Percentiles rank a stretch among this genome's conserved stretches.
Conservation (phyloP, 2,329 filamentous ascomycete genomes). For the Paracoccidioides brasiliensis region DNA sequence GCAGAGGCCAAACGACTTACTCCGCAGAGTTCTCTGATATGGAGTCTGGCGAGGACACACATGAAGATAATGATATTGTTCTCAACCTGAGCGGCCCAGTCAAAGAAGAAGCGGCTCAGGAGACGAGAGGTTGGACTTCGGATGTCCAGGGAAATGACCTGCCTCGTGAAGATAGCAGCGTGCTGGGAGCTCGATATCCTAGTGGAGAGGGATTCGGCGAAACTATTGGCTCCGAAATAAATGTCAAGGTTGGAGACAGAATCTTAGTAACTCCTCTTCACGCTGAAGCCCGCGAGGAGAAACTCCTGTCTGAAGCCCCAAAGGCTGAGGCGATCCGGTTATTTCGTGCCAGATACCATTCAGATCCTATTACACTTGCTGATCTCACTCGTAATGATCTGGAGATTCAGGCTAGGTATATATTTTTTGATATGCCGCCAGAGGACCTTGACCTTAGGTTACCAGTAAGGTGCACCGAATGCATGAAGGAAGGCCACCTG, state of each 20-base stretch:
- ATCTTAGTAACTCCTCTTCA: background rate
- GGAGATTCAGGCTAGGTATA: constrained; percentile 26
- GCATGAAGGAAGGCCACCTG: constrained; percentile 31
- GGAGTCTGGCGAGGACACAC: constrained; percentile 17
- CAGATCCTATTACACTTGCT: constrained; percentile 21
- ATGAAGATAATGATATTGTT: constrained; percentile 31
- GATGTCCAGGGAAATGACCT: background rate
- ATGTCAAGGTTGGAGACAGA: background rate
- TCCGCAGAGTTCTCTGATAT: constrained; percentile 18
- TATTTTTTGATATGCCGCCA: constrained; percentile 27
- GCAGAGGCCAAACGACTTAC: constrained; percentile 6
- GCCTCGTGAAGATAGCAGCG: background rate
- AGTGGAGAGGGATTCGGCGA: background rate
- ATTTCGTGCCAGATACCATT: constrained; percentile 24
- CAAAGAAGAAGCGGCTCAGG: background rate
- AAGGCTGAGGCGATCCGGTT: constrained; percentile 24
- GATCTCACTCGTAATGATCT: constrained; percentile 29
- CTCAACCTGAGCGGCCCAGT: constrained; percentile 22
- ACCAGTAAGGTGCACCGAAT: constrained; percentile 31
- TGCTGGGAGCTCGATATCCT: background rate
- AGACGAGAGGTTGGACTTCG: background rate
- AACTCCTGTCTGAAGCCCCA: constrained; percentile 7
- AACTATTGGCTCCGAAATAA: background rate
- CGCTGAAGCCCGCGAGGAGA: background rate
- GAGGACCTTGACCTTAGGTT: constrained; percentile 29